A percentile compares a stretch with the other conserved stretches of the same genome.
phyloP scores from a whole-genome alignment of 495 filamentous ascomycete species.

The Umbilicaria muhlenbergii region DNA sequence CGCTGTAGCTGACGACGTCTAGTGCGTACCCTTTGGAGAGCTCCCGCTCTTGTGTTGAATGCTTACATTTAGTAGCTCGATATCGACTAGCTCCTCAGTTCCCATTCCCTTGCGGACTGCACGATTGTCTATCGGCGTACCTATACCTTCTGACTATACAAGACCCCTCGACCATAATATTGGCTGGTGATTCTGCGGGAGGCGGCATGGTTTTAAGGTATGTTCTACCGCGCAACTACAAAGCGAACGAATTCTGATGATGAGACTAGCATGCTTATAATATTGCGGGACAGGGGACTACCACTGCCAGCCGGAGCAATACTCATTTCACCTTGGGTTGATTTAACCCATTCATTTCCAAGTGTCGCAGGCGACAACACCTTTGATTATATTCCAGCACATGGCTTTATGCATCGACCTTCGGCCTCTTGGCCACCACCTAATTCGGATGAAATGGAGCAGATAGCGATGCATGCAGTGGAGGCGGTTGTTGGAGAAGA shows the following conservation, averaged over 20 bases:
- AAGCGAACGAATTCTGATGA: constrained; percentile 8
- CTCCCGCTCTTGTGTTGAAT: not conserved
- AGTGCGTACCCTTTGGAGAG: not conserved
- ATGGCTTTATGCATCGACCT: constrained; percentile 75
- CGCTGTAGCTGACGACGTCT: no score
- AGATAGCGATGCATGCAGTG: constrained; percentile 18
- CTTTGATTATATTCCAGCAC: constrained; percentile 71
- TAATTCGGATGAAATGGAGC: constrained; percentile 50
- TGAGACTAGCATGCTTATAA: constrained; percentile 47
- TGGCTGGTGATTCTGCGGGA: constrained; percentile 83
- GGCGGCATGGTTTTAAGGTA: constrained; percentile 67
- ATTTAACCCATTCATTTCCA: constrained; percentile 87
- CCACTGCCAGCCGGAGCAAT: constrained; percentile 80
- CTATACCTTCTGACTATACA: constrained; percentile 62
- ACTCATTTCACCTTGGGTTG: constrained; percentile 84
- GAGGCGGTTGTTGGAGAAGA: constrained; percentile 22
- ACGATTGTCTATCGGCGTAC: constrained; percentile 80
- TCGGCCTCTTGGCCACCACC: constrained; percentile 84
- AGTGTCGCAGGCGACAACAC: constrained; percentile 60
- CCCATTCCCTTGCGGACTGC: constrained; percentile 81
- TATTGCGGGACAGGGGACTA: constrained; percentile 62
- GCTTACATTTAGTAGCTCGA: constrained; percentile 27
- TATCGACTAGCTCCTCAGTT: constrained; percentile 89
- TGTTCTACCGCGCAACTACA: constrained; percentile 2
- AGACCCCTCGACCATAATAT: constrained; percentile 58